Base-by-base conservation (phyloP, 1,284 basidiomycete species). In the Microbotryum lychnidis-dioicae region DNA sequence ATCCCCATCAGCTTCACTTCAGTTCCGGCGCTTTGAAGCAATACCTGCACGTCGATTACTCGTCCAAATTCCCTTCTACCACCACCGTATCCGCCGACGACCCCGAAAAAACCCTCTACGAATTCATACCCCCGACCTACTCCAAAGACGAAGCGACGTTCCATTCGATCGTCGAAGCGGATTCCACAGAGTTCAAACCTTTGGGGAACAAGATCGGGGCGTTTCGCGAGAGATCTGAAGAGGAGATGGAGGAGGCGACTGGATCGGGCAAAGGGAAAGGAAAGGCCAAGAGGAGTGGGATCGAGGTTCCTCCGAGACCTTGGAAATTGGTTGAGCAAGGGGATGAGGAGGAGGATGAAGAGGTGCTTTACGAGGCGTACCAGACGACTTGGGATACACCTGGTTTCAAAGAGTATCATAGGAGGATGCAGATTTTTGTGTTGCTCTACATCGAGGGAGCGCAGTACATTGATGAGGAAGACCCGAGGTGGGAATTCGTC, bases 371-470 rank as follows among this genome's bases (percentile, higher is more conserved):
- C 60, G 70, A 72, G 61, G 60, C 65, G 20, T 59, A 68, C 53
- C 72, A 91, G 89, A 75, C 84, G 27, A 92, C 84, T 7, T 94
- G 90, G 84, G 77, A 84, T 63, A 91, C 91, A 1, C 84, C 88
- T 6, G 92, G 91, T 5, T 98, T 97, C 77, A 82, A 81, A 70
- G 91, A 94, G 75, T 93, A 90, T 70, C 94, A 97, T 73, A 82
- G 87, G n/a, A 80, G 84, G 58, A 96, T 96, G 87, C 94, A 97
- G 76, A 75, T 97, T 58, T 97, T 97, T 73, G 89, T 96, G 61
- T 76, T 96, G 49, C 79, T 98, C 9, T 97, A 91, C 77, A 94
- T 98, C 73, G 94, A 98, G 74, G 96, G 84, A 8, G 92, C 91
- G 7, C 91, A 87, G 31, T 97, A 92, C 76, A 89, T 98, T 65